These are phyloP conservation scores for Penicillium sp. DNA, from an alignment of 2,329 filamentous ascomycete species.

Conservation along the genomic window DNA sequence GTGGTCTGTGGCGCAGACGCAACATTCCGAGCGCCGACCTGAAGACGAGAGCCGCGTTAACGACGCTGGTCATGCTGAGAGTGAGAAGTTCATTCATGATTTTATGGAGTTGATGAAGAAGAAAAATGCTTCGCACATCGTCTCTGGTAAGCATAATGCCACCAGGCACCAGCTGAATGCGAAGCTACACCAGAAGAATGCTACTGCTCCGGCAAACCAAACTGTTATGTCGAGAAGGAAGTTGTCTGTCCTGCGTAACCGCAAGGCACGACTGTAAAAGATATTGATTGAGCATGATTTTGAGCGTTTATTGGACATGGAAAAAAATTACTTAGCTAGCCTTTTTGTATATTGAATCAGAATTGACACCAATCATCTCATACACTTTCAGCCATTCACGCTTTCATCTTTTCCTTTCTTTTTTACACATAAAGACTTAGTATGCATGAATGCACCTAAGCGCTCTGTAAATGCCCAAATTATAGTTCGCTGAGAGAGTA, in stretches of 20 bases:
- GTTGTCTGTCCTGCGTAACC: conserved; percentile 26
- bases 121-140: conserved; percentile 16
- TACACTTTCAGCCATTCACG: too few relatives aligned
- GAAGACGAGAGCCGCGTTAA: conserved; percentile 23
- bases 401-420: too few relatives aligned
- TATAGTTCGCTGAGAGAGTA: conserved; percentile 3
- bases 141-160: conserved; percentile 22
- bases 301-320: conserved; percentile 11
- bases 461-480: conserved; percentile 1
- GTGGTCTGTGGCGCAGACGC: conserved; percentile 16
- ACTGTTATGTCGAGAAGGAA: conserved; percentile 24
- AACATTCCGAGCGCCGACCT: conserved; percentile 18
- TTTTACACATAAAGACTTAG: too few relatives aligned
- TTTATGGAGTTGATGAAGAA: conserved; percentile 22
- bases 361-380: conserved; percentile 3
- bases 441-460: background rate
- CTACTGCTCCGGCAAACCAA: conserved; percentile 15
- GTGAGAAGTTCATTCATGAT: conserved; percentile 18
- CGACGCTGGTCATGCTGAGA: conserved; percentile 24
- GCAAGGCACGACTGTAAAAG: conserved; percentile 10
- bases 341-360: conserved; percentile 14
- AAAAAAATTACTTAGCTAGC: conserved; percentile 6
- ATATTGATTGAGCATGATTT: background rate
- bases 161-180: conserved; percentile 7
- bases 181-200: conserved; percentile 16